A percentile compares a stretch with the other conserved stretches of the same genome.
Conservation (phyloP, 306 rosid species). For the Castanopsis chinensis region DNA sequence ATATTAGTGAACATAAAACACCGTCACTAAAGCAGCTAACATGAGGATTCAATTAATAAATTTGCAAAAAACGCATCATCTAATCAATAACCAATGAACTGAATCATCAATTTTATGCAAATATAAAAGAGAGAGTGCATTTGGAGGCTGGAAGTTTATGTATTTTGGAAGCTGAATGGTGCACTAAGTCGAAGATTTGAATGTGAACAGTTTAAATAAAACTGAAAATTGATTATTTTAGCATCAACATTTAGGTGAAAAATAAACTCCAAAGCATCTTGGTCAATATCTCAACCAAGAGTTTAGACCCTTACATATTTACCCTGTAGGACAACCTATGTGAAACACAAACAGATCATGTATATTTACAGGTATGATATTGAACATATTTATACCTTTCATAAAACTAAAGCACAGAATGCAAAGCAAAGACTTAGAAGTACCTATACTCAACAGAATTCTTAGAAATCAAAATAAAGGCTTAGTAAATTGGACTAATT, state of each 20-base stretch:
- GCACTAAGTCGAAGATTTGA: background rate
- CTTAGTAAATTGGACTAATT: background rate
- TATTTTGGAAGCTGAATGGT: background rate
- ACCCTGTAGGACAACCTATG: too few species aligned
- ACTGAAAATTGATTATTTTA: background rate
- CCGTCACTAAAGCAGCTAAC: conserved; percentile 11
- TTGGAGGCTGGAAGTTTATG: background rate
- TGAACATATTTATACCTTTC: too few species aligned
- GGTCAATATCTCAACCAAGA: too few species aligned
- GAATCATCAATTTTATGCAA: background rate
- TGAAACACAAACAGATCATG: too few species aligned
- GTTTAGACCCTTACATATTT: too few species aligned
- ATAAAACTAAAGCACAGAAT: too few species aligned
- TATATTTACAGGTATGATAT: too few species aligned
- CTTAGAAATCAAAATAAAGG: background rate
- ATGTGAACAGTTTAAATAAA: background rate
- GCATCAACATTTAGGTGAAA: background rate
- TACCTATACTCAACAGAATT: background rate
- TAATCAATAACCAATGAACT: background rate
- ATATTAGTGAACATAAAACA: conserved; percentile 24
- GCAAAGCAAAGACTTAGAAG: background rate
- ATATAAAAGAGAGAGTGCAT: background rate
- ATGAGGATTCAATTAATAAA: background rate
- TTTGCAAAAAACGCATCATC: background rate
- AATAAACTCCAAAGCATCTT: background rate